Evolutionary conservation across 768 basidiomycete genomes (phyloP), one percentile per base, ranked within the genome.

Genomic region (Phylloporus sp.): DNA sequence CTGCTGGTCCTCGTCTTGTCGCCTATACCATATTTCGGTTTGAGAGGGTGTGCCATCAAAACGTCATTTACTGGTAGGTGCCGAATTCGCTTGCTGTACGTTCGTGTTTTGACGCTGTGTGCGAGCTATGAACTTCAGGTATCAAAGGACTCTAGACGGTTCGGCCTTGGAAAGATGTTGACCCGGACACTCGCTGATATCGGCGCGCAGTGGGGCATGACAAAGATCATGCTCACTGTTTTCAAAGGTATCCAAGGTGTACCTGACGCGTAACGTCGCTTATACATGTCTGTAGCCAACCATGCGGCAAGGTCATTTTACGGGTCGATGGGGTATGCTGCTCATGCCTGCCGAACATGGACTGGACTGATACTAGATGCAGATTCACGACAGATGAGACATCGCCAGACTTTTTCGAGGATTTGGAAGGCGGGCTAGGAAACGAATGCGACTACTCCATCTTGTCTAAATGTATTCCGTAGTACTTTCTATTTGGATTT

Each of bases 121-220:
- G 33, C 23, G 47, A 91, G 89, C 60, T 92, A 92, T 59, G 90
- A 92, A 42, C 65, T 90, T 4, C 89, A 92, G 57, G 75, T 90
- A 3, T 63, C 70, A 0, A 39, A 64, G 29, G 36, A 54, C 2
- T 63, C 56, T 13, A 76, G 73, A 49, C 69, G 82, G 5, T 61
- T 60, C 22, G 86, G 89, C 3, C 62, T 87, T 1, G 90, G 89
- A 1, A 76, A 65, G 48, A 55, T 62, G 18, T 60, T 91, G 39
- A 70, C 82, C 60, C 64, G 70, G 3, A 63, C 66, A 18, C 64
- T 91, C 17, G 65, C 65, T 18, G 65, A 64, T 8, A 74, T 90
- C 14, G 81, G 77, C 6, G 57, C 56, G 13, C 60, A 56, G 32
- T 85, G 74, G 68, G 49, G 59, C 3, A 85, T 91, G 82, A 66